These are phyloP conservation scores for Podaxis sp. DNA, from an alignment of 768 basidiomycete genomes.

Conservation along the genomic window DNA sequence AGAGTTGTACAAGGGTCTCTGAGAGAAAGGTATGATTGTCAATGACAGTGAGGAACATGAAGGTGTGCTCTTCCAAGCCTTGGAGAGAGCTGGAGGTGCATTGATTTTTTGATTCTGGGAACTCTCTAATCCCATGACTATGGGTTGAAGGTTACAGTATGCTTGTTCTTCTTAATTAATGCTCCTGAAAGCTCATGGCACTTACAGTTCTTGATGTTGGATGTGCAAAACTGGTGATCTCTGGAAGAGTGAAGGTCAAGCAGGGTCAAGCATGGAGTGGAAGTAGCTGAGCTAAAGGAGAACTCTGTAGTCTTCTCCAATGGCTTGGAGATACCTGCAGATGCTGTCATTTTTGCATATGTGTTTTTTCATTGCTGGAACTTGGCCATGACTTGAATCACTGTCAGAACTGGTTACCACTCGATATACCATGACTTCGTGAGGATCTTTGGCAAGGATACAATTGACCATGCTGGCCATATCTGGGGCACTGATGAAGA, in stretches of 20 bases:
- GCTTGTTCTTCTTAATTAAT: neutral
- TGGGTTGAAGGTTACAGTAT: constrained; percentile 4
- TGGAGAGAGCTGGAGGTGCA: neutral
- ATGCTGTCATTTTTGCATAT: constrained; percentile 47
- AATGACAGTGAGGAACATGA: neutral
- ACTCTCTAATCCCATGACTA: neutral
- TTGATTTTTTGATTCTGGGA: neutral
- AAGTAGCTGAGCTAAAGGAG: constrained; percentile 36
- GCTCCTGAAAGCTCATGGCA: neutral
- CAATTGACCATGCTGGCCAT: constrained; percentile 27
- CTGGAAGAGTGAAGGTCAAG: constrained; percentile 59
- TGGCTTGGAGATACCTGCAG: constrained; percentile 37
- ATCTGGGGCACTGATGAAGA: constrained; percentile 44
- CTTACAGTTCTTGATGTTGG: constrained; percentile 42
- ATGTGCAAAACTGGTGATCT: constrained; percentile 48
- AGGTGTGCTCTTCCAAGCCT: neutral
- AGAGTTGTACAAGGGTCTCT: neutral
- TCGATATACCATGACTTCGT: constrained; percentile 29
- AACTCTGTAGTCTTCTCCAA: constrained; percentile 37
- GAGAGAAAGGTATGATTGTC: neutral
- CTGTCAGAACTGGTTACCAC: constrained; percentile 5
- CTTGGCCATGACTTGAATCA: too few species aligned
- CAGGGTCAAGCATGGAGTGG: constrained; percentile 52
- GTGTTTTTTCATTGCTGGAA: constrained; percentile 4
- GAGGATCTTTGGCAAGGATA: constrained; percentile 34